Conservation (phyloP, 129 eudicot genomes). For the Flaveria sonorensis region DNA sequence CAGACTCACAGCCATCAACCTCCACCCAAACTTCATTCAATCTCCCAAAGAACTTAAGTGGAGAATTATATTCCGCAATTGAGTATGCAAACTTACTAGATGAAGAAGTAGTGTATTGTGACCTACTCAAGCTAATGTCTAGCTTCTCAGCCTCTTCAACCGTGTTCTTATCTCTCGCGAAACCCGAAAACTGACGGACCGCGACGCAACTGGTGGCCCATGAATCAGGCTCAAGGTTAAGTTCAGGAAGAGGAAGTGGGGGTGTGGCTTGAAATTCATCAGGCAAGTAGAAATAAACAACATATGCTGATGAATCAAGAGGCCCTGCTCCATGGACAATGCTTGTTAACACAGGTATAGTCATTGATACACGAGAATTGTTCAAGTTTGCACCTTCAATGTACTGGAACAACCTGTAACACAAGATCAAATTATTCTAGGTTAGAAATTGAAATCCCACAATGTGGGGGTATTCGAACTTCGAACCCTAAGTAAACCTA, state of each 20-base stretch:
- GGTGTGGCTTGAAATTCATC: slow-evolving; percentile 65
- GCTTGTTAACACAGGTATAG: slow-evolving; percentile 75
- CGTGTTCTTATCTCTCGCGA: slow-evolving; percentile 67
- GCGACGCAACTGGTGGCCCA: slow-evolving; percentile 75
- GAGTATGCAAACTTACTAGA: slow-evolving; percentile 68
- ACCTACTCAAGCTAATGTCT: slow-evolving; percentile 67
- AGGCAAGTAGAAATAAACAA: slow-evolving; percentile 68
- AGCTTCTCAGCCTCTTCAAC: slow-evolving; percentile 73
- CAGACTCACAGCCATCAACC: slow-evolving; percentile 57
- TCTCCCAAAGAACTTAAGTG: slow-evolving; percentile 61
- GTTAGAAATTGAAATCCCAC: no score
- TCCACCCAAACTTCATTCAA: slow-evolving; percentile 92
- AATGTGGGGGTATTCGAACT: background rate
- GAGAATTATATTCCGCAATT: slow-evolving; percentile 82
- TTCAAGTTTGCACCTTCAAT: slow-evolving; percentile 90
- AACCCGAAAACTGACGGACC: slow-evolving; percentile 80
- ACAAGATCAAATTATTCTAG: background rate
- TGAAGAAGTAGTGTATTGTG: slow-evolving; percentile 63
- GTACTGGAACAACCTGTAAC: slow-evolving; percentile 71
- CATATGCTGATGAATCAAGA: slow-evolving; percentile 69
- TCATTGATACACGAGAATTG: slow-evolving; percentile 72
- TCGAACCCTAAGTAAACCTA: background rate
- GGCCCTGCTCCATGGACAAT: slow-evolving; percentile 75
- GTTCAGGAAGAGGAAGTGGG: slow-evolving; percentile 89
- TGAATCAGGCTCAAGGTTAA: slow-evolving; percentile 58